phyloP scores from a whole-genome alignment of 495 filamentous ascomycete genomes.

The Tuber microsphaerosporum region DNA sequence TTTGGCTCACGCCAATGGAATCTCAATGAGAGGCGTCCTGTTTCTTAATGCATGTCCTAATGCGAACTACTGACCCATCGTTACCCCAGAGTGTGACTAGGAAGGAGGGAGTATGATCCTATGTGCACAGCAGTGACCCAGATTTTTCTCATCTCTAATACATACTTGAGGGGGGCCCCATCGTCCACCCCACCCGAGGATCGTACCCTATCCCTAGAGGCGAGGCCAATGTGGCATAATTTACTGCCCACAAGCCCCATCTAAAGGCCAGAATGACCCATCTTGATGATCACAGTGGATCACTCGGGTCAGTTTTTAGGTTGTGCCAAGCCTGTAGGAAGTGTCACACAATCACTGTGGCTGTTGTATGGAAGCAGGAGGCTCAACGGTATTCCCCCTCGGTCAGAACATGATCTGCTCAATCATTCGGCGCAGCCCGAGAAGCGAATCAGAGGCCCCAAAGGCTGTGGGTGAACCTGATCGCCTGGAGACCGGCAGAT shows the following conservation, averaged over 20 bases:
- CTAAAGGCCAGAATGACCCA: neutral
- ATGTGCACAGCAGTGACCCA: neutral
- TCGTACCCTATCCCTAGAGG: neutral
- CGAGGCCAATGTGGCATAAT: neutral
- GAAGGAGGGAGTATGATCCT: neutral
- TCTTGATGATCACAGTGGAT: neutral
- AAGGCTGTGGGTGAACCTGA: neutral
- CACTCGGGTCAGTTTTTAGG: neutral
- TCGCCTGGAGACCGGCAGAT: neutral
- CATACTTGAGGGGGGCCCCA: neutral
- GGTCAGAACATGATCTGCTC: neutral
- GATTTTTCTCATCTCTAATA: neutral
- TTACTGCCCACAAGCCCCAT: neutral
- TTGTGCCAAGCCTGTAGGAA: neutral
- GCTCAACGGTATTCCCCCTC: neutral
- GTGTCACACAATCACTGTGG: neutral
- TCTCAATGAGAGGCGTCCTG: neutral
- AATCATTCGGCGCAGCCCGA: neutral
- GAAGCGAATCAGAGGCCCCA: neutral
- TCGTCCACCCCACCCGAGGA: neutral
- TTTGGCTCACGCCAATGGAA: neutral
- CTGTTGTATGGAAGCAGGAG: neutral
- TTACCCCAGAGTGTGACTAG: neutral
- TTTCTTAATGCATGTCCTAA: neutral
- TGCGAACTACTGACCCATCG: neutral